These are phyloP conservation scores for Oryza rufipogon DNA, from an alignment of 176 grass and related monocot genomes.

Conservation along the genomic window DNA sequence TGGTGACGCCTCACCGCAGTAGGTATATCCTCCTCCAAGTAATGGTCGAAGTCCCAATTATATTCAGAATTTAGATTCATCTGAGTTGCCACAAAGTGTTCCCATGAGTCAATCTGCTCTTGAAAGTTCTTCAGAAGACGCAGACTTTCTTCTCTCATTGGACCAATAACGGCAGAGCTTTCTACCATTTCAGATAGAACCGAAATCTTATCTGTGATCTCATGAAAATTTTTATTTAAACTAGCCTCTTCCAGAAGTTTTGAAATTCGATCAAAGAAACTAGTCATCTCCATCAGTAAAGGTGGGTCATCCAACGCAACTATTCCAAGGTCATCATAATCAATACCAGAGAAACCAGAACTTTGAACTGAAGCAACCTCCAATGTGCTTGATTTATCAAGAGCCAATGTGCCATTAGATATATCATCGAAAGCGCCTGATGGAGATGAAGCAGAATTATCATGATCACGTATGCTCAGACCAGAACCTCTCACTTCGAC, in stretches of 20 bases:
- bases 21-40: constrained; percentile 90
- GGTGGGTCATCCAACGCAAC: constrained; percentile 64
- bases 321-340: constrained; percentile 43
- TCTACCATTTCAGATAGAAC: constrained; percentile 71
- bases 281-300: constrained; percentile 66
- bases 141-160: constrained; percentile 69
- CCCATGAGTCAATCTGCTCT: constrained; percentile 66
- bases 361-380: constrained; percentile 32
- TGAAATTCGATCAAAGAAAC: constrained; percentile 68
- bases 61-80: constrained; percentile 68
- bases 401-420: neutral
- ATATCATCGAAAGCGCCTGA: constrained; percentile 21
- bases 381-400: constrained; percentile 22
- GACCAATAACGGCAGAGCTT: constrained; percentile 58
- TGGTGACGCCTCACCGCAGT: constrained; percentile 48
- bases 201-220: constrained; percentile 68
- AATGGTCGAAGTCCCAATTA: constrained; percentile 86
- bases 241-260: constrained; percentile 76
- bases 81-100: constrained; percentile 56
- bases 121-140: constrained; percentile 67
- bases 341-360: constrained; percentile 26
- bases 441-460: neutral
- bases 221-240: constrained; percentile 55
- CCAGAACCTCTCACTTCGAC: constrained; percentile 85
- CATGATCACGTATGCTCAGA: constrained; percentile 52